These are phyloP conservation scores for Artemisia annua DNA, from an alignment of 129 eudicot genomes.

Conservation along the genomic window DNA sequence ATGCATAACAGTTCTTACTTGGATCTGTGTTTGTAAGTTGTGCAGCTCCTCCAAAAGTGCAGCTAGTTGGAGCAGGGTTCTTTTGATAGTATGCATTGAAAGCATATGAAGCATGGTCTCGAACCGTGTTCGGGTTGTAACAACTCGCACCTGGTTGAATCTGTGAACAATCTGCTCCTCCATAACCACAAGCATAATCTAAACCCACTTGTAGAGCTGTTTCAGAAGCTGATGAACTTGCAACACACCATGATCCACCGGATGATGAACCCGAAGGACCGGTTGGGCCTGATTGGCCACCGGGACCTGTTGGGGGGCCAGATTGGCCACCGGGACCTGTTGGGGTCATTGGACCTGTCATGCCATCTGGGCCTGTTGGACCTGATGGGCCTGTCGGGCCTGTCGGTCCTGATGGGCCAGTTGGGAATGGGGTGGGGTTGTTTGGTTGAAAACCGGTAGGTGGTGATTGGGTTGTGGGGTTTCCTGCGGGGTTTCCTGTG, in stretches of 20 bases:
- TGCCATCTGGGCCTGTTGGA: conserved; percentile 28
- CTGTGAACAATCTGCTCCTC: conserved; percentile 93
- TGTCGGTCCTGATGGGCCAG: conserved; percentile 29
- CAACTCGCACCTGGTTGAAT: conserved; percentile 75
- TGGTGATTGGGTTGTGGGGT: conserved; percentile 51
- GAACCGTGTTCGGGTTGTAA: conserved; percentile 76
- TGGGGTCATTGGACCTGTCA: conserved; percentile 34
- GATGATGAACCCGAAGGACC: conserved; percentile 38
- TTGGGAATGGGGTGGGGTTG: conserved; percentile 41
- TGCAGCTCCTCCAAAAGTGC: conserved; percentile 90
- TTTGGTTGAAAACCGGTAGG: conserved; percentile 43
- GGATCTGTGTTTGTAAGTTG: conserved; percentile 79
- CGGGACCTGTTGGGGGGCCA: background rate
- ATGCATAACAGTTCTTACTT: conserved; percentile 51
- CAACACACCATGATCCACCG: conserved; percentile 88
- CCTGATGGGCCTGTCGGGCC: too few relatives aligned
- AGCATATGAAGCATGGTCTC: conserved; percentile 92
- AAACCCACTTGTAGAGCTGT: conserved; percentile 88
- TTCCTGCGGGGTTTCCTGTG: too few relatives aligned
- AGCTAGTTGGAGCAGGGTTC: conserved; percentile 88
- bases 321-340: conserved; percentile 31
- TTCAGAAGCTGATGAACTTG: conserved; percentile 74
- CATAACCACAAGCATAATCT: conserved; percentile 96
- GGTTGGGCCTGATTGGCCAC: conserved; percentile 20
- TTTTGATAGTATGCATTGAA: conserved; percentile 90